These are phyloP conservation scores for Raffaelea arxii DNA, from an alignment of 2,329 filamentous ascomycete species.

Conservation along the genomic window DNA sequence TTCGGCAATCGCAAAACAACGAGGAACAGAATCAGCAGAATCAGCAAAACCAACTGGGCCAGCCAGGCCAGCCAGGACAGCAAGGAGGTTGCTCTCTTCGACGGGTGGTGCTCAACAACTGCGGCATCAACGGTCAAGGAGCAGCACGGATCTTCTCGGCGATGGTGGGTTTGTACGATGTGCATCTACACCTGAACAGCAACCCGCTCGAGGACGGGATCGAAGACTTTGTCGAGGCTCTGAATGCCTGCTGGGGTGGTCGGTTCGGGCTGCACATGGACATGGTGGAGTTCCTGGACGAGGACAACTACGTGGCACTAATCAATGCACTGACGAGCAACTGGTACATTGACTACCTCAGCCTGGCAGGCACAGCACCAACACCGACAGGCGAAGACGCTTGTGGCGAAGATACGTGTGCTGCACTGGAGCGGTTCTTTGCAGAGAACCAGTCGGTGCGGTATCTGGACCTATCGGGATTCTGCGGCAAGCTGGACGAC, in stretches of 20 bases:
- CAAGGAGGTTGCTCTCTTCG: conserved; percentile 16
- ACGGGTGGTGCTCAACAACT: conserved; percentile 39
- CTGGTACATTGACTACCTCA: conserved; percentile 40
- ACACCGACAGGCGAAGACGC: conserved; percentile 23
- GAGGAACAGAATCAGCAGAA: conserved; percentile 28
- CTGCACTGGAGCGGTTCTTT: conserved; percentile 40
- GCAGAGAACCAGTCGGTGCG: conserved; percentile 38
- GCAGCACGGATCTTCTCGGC: conserved; percentile 40
- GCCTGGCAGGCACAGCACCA: conserved; percentile 42
- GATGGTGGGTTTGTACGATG: conserved; percentile 34
- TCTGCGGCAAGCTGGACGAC: conserved; percentile 47
- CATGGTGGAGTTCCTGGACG: conserved; percentile 47
- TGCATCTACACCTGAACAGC: conserved; percentile 39
- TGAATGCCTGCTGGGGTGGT: conserved; percentile 32
- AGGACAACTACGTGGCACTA: conserved; percentile 40
- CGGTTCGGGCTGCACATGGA: conserved; percentile 42
- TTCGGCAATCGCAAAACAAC: conserved; percentile 4
- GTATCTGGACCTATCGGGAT: conserved; percentile 48
- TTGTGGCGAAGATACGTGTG: conserved; percentile 34
- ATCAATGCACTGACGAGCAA: conserved; percentile 40
- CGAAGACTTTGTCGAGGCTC: conserved; percentile 37
- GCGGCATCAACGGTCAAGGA: conserved; percentile 39
- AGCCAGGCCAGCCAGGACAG: background rate
- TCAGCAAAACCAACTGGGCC: conserved; percentile 34
- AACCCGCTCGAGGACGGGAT: conserved; percentile 45